Base-by-base conservation (phyloP, 176 grass and related monocot species). In the Pontederia crassipes region DNA sequence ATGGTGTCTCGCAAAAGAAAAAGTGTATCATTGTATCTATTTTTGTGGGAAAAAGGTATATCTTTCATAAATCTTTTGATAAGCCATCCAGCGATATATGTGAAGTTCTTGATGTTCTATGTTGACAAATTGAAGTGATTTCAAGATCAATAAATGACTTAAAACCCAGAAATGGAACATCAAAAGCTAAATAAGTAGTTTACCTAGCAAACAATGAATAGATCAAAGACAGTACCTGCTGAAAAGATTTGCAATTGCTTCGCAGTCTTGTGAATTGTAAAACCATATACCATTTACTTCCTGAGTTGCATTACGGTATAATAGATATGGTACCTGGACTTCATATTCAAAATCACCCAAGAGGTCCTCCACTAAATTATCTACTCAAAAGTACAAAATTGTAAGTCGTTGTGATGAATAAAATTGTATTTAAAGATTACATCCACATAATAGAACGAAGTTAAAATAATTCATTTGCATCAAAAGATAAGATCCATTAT, bases 281-380 rank as follows among this genome's bases (percentile, higher is more conserved):
- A 68, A 68, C 66, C 66, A 68, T 68, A 68, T 68, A 18, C 66
- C 66, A 68, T 56, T 68, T 17, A 68, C 66, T 46, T 68, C 66
- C 32, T 68, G 66, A 68, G 51, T 16, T 46, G 66, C 66, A 13
- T 56, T 68, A 35, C 66, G 51, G 15, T 68, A 68, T 13, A 68
- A 46, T 16, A 68, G 66, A 68, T 68, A 68, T 68, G 66, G 66
- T 20, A 68, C 52, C 66, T 95, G 89, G 52, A 86, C 79, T 75
- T 95, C 89, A 45, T 95, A 95, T 65, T 89, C 89, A 67, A 95
- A 95, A 86, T 89, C 79, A 66, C 89, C 86, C 60, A 95, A 83
- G n/a, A 95, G 63, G 82, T 95, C 85, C 77, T 95, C 89, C 61
- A 95, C 85, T 48, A 95, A 78, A 83, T 95, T 95, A 79, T 89